Evolutionary conservation across 768 basidiomycete genomes (phyloP), one percentile per base, ranked within the genome.

Genomic region (Podaxis sp.): DNA sequence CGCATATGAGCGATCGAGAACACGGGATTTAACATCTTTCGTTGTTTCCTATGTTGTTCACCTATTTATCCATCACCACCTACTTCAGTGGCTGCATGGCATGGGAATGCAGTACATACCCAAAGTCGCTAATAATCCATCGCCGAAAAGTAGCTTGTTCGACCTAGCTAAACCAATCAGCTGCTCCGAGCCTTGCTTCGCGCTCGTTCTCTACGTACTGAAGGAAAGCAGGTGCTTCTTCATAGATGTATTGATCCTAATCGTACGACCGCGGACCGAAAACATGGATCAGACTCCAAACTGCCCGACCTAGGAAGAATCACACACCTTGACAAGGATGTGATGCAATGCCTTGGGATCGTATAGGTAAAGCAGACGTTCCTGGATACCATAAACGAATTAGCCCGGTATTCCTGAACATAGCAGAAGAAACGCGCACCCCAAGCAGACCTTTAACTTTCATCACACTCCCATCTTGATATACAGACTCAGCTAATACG

Each of bases 341-440:
- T 79, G 78, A 57, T 81, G 74, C 29, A 84, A 66, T 0, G 80
- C 82, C 36, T 72, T 74, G 0, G 82, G 76, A 61, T 84, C 82
- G 57, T 67, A 80, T 1, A 80, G 72, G 62, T 79, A 79, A 2
- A 84, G 68, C 33, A 69, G 65, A 50, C 72, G 66, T 29, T 69
- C 69, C 74, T 74, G 13, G 38, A 29, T 9, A 33, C 33, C 33
- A 33, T 33, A 33, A 33, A 33, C 0, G 33, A 33, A 33, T 33
- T 33, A 33, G 8, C 33, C 33, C 8, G 2, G 33, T 9, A 9
- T 33, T 33, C 33, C 33, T 33, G 33, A 15, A 15, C 22, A 33
- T 33, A 33, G 8, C 33, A 33, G 33, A 33, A 33, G 4, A 29
- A 4, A 61, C 71, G 19, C 43, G 9, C 36, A 80, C 80, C 5